Conservation (phyloP, 2,329 filamentous ascomycete species). For the Aspergillus costaricaensis region DNA sequence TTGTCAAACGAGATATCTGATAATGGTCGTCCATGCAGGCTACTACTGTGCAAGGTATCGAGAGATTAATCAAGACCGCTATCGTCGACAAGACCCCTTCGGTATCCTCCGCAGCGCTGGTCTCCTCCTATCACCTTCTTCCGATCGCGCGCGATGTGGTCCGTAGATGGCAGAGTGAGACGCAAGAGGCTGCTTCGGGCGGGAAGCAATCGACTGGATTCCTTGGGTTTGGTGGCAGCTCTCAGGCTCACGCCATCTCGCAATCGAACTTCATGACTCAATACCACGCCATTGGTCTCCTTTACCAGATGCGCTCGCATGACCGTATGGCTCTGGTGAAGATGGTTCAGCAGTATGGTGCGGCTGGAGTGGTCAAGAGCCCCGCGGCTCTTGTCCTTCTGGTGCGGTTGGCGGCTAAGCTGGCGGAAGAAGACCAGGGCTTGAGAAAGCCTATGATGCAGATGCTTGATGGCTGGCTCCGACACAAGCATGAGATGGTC, state of each 20-base stretch:
- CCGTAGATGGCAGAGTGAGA: constrained; percentile 96
- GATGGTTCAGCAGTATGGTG: constrained; percentile 99
- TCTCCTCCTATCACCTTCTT: constrained; percentile 96
- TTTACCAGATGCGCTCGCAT: constrained; percentile 97
- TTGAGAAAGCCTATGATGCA: constrained; percentile 96
- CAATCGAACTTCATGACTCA: constrained; percentile 97
- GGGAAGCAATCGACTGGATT: constrained; percentile 88
- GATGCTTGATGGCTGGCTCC: constrained; percentile 91
- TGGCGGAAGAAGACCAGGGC: constrained; percentile 88
- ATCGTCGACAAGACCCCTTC: constrained; percentile 99
- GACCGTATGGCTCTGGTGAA: constrained; percentile 98
- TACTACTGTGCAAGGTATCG: constrained; percentile 94
- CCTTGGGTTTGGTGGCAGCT: constrained; percentile 84
- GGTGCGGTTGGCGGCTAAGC: constrained; percentile 86
- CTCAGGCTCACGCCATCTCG: constrained; percentile 66
- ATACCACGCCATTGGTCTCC: constrained; percentile 94
- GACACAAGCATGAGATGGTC: constrained; percentile 99
- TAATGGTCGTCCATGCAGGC: constrained; percentile 55
- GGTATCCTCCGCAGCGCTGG: constrained; percentile 90
- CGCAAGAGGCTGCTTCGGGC: constrained; percentile 90
- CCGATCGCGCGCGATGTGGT: constrained; percentile 95
- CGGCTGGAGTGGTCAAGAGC: constrained; percentile 89
- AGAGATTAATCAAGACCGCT: constrained; percentile 97
- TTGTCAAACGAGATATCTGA: constrained; percentile 17
- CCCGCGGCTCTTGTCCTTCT: constrained; percentile 90